Evolutionary conservation across 176 grass and related monocot genomes (phyloP), one percentile per base, ranked within the genome.

Genomic region (Aegilops tauschii): DNA sequence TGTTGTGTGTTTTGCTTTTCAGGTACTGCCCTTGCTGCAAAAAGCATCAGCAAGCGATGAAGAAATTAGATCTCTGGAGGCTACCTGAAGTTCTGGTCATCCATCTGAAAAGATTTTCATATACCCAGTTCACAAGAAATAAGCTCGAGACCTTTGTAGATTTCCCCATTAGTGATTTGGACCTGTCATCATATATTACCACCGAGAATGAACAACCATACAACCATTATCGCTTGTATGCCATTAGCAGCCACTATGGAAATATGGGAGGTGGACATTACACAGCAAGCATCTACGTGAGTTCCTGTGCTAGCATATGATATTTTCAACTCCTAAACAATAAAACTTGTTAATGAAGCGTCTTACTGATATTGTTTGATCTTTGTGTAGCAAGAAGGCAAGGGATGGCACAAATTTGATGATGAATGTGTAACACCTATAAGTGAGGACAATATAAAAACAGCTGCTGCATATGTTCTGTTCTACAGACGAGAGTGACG

Each of bases 1-100:
- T 83, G 8, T 80, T 76, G 17, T 50, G 12, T 77, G 35, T 52
- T 86, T 84, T 88, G 65, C 25, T 74, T 64, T 84, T 85, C 82
- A 96, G 97, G 97, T 99, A 93, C 61, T 97, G 97, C 80, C 94
- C 97, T 5, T 76, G 86, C 83, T 97, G 94, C 85, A 97, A 97
- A 89, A 92, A 87, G 90, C 92, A 96, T 88, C 92, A 94, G 29
- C 92, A 99, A 76, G 97, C 92, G 1, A 91, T 89, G 77, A 99
- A 99, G 86, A 99, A 99, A 88, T 76, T 99, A 76, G 94, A 96
- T 88, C 87, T 99, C 27, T 99, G 97, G 97, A 94, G 90, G 83
- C 82, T 94, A 42, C 97, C 94, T 1, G 92, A 99, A 92, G 88
- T 97, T 83, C 87, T 96, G 36, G 94, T 99, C 39, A 96, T 97